Percentiles rank a stretch among this genome's conserved stretches.
These are phyloP conservation scores for Solanum chiquidenum DNA, from an alignment of 257 asterid species.

Conservation along the genomic window DNA sequence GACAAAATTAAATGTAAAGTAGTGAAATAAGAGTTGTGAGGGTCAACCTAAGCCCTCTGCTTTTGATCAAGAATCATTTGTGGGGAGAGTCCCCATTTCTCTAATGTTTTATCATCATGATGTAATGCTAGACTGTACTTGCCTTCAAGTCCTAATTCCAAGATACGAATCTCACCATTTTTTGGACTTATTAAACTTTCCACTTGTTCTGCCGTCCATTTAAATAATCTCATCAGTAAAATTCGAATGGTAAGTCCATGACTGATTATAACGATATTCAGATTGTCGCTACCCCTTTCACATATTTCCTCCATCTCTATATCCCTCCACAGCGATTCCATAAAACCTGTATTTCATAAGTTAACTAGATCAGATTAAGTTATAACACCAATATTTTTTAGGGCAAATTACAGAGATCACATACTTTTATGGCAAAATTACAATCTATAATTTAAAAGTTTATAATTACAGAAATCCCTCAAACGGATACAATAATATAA, in stretches of 20 bases:
- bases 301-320: neutral
- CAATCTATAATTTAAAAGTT: no score
- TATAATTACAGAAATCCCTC: no score
- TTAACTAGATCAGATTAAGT: neutral
- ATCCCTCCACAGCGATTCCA: neutral
- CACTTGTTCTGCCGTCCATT: neutral
- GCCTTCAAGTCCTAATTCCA: neutral
- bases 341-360: neutral
- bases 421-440: no score
- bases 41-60: neutral
- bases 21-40: neutral
- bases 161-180: neutral
- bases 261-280: neutral
- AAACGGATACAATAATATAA: no score
- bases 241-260: neutral
- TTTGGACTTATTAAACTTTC: neutral
- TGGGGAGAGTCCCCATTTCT: neutral
- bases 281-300: neutral
- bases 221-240: neutral
- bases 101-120: neutral
- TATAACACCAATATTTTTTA: neutral
- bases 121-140: neutral
- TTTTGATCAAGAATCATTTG: neutral
- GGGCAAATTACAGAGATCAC: no score
- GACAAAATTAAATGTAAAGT: neutral